Conservation (phyloP, 805 yeast species). For the Candida bentonensis region DNA sequence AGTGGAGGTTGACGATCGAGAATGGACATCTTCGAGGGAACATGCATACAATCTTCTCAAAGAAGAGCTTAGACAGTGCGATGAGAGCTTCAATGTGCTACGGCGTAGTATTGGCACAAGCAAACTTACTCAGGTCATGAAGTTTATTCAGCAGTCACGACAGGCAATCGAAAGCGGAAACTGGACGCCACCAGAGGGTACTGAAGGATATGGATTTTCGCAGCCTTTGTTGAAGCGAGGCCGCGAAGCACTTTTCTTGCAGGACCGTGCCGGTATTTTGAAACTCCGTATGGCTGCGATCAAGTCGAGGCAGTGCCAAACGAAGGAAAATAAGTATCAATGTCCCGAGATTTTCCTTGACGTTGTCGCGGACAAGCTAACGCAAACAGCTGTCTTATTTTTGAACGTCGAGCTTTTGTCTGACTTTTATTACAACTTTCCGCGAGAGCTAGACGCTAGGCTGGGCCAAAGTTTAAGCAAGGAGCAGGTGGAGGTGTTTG, state of each 20-base stretch:
- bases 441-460: constrained; percentile 75
- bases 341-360: constrained; percentile 93
- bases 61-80: constrained; percentile 80
- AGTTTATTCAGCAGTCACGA: constrained; percentile 32
- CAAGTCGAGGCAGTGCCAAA: constrained; percentile 60
- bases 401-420: constrained; percentile 85
- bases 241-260: constrained; percentile 67
- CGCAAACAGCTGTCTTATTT: constrained; percentile 85
- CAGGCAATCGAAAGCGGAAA: constrained; percentile 5
- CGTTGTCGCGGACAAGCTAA: constrained; percentile 80
- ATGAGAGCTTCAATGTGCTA: constrained; percentile 41
- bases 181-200: constrained; percentile 23
- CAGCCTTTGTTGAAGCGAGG: constrained; percentile 62
- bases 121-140: constrained; percentile 70
- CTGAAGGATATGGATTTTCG: constrained; percentile 77
- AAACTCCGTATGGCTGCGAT: constrained; percentile 65
- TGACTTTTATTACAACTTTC: constrained; percentile 92
- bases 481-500: constrained; percentile 77
- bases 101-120: constrained; percentile 68
- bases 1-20: constrained; percentile 89
- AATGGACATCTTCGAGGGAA: constrained; percentile 74
- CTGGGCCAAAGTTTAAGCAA: constrained; percentile 47
- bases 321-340: constrained; percentile 66
- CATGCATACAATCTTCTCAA: constrained; percentile 59
- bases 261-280: constrained; percentile 56